Conservation (phyloP, 2,329 filamentous ascomycete genomes). For the Diaporthe longicolla region DNA sequence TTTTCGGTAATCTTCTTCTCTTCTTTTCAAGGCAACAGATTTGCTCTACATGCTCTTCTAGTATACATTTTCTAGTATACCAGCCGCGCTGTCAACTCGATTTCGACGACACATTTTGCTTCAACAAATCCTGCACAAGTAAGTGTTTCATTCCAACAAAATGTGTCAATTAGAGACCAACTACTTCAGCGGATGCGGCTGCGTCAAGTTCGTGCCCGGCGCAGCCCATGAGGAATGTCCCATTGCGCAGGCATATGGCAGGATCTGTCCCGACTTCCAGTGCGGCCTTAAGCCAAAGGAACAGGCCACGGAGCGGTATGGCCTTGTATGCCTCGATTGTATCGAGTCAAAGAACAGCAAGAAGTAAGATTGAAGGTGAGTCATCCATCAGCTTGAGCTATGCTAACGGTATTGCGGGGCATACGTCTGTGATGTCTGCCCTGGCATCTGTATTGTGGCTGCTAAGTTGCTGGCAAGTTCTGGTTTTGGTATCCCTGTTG, state of each 20-base stretch:
- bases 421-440: not conserved
- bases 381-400: constrained; percentile 16
- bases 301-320: constrained; percentile 26
- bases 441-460: not conserved
- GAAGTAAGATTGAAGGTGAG: constrained; percentile 23
- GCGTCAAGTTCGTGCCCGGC: not conserved
- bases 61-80: constrained; percentile 1
- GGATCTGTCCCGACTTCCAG: constrained; percentile 24
- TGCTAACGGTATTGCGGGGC: not conserved
- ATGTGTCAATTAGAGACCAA: constrained; percentile 26
- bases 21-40: not conserved
- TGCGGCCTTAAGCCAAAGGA: constrained; percentile 5
- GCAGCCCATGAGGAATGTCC: constrained; percentile 11
- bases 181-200: constrained; percentile 36
- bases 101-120: not conserved
- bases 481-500: not conserved
- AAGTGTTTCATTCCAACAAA: not conserved
- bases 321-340: constrained; percentile 35
- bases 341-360: not conserved
- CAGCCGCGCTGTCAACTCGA: constrained; percentile 13
- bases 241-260: constrained; percentile 11
- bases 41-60: not conserved
- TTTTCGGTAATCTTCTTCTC: not conserved
- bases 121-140: not conserved
- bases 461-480: constrained; percentile 5